phyloP scores from a whole-genome alignment of 768 basidiomycete genomes.

The Zangia roseola region DNA sequence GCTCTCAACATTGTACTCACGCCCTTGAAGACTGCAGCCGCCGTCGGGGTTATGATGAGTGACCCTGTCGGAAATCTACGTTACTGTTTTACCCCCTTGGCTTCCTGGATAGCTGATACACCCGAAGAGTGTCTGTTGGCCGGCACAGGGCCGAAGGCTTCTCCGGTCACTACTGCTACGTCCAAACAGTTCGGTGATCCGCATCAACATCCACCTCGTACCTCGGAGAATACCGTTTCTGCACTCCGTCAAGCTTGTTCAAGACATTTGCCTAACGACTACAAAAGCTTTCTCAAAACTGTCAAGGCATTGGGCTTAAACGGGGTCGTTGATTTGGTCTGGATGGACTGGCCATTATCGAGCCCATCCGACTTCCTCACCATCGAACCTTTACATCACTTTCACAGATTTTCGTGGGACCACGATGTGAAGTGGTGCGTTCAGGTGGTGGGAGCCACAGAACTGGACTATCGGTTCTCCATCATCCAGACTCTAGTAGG shows the following conservation, averaged over 20 bases:
- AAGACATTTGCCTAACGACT: neutral
- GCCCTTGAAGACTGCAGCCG: neutral
- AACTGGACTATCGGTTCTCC: slow-evolving; percentile 38
- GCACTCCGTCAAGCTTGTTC: neutral
- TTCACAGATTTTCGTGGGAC: no score
- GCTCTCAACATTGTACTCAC: neutral
- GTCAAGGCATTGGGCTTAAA: neutral
- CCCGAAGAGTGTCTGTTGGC: neutral
- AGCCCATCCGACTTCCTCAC: neutral
- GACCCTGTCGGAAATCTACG: neutral
- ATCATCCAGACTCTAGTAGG: slow-evolving; percentile 38
- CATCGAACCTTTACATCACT: neutral
- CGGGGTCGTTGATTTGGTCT: no score
- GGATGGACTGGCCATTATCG: neutral
- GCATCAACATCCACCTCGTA: slow-evolving; percentile 26
- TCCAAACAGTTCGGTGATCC: slow-evolving; percentile 33
- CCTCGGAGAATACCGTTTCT: neutral
- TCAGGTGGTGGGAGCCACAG: slow-evolving; percentile 3
- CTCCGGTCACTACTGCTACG: slow-evolving; percentile 33
- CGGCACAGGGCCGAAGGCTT: slow-evolving; percentile 21
- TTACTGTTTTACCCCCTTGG: neutral
- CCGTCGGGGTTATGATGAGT: neutral
- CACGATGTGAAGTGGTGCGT: no score
- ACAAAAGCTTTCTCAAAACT: neutral
- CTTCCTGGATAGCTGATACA: neutral